A percentile compares a stretch with the other conserved stretches of the same genome.
Evolutionary conservation across 2,329 filamentous ascomycete genomes (phyloP).

Genomic region (Plenodomus tracheiphilus): DNA sequence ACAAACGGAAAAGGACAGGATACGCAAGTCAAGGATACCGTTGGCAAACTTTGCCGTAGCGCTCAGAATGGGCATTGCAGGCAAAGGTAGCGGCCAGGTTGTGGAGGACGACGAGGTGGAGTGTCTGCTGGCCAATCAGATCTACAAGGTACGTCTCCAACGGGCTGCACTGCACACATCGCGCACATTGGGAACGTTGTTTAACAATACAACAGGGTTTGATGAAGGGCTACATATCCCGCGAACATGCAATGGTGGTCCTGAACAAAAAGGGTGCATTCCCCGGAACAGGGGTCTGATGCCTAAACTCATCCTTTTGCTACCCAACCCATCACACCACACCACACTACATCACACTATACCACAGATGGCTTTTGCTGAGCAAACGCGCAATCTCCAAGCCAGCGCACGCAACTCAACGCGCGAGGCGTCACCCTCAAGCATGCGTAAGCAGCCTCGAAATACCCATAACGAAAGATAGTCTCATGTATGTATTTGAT

Average conservation of each 20-base stretch:
- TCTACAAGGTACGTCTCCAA: conserved; percentile 78
- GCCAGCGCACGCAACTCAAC: background rate
- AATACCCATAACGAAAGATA: too few species aligned
- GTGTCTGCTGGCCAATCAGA: conserved; percentile 92
- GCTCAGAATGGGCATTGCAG: conserved; percentile 70
- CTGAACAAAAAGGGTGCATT: conserved; percentile 92
- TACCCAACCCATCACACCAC: conserved; percentile 15
- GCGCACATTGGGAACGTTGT: conserved; percentile 20
- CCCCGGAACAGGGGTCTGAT: conserved; percentile 76
- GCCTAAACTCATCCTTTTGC: conserved; percentile 18
- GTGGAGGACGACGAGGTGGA: conserved; percentile 93
- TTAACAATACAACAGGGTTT: conserved; percentile 62
- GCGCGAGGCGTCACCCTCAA: too few species aligned
- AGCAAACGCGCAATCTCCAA: too few species aligned
- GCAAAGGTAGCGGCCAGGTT: conserved; percentile 56
- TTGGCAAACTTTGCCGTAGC: conserved; percentile 84
- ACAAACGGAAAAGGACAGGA: conserved; percentile 63
- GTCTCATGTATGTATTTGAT: too few species aligned
- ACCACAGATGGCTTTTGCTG: background rate
- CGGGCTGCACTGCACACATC: conserved; percentile 12
- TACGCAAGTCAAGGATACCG: conserved; percentile 73
- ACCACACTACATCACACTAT: background rate
- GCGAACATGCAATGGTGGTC: conserved; percentile 86
- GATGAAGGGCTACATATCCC: conserved; percentile 98
- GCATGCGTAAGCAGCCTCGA: background rate